Evolutionary conservation across 73 alveolate genomes (phyloP), one percentile per base, ranked within the genome.

Genomic region (Stentor coeruleus): DNA sequence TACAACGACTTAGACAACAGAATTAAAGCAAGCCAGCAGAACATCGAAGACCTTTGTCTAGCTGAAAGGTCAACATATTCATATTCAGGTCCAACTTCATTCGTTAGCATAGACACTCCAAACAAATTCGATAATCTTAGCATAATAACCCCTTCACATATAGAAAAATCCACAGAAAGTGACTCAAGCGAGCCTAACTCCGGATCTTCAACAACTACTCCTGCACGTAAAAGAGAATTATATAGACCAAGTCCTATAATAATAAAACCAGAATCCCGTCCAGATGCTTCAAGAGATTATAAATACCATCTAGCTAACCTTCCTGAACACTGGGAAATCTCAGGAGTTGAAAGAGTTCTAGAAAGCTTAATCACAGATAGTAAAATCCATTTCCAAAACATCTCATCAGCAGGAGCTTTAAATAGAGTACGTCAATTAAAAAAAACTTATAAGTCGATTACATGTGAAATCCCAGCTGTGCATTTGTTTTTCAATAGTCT

Each of bases 261-360:
- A 11, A 49, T 49, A 11, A 49, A 49, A 49, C 66, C 28, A 11
- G 66, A 49, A 49, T 49, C 28, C 20, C 6, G 20, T 11, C 6
- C 6, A 11, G 66, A 49, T 11, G 20, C 28, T 49, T 20, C 6
- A 49, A 20, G 20, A 20, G 6, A 49, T 66, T 66, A 66, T 66
- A 33, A 28, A 1, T 11, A 66, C 33, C 79, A 66, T 66, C 37
- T 66, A 26, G 79, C 79, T 26, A 66, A 66, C 39, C 33, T 28
- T 66, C 79, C 79, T 20, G 79, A 66, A 66, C 79, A 66, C 39
- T 66, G 79, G 79, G 79, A 66, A 2, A 20, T 66, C 37, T 14
- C 79, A 0, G 79, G 79, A 66, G 39, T 66, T 2, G 79, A 66
- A 66, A 66, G 33, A 66, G 33, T 66, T 1, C 20, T 66, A 1